Evolutionary conservation across 2,329 filamentous ascomycete species (phyloP), one percentile per base, ranked within the genome.

Genomic region (Fusarium neocosmosporiellum): DNA sequence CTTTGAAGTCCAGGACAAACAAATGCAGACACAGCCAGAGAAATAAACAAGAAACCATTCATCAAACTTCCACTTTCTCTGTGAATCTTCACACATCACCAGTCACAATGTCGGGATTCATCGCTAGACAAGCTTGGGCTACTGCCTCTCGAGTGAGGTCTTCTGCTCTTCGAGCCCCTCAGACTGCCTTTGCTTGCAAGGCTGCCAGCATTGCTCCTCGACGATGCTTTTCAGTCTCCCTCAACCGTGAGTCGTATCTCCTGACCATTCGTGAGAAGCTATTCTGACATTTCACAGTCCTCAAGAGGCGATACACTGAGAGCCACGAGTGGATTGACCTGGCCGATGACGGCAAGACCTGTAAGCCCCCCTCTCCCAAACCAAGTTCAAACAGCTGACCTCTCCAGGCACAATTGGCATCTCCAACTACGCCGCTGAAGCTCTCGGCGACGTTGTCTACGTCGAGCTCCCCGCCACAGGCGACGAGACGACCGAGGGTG

Each of bases 301-400:
- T 75, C 5, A 69, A 70, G 18, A 77, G 71, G 46, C 69, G 70
- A 82, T 98, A 96, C 86, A 97, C 94, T 64, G 91, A 94, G 81
- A 94, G 96, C 80, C 95, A 98, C 86, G 95, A 98, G 86, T 98
- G 95, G 95, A 89, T 98, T 80, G 93, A 96, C 82, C 84, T 96
- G 58, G 90, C 71, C 7, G 46, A 63, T 8, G 92, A 95, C 81
- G 90, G 90, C 79, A 94, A 92, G 82, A 74, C 76, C 16, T 78
- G 77, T 79, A 73, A 65, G 75, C 63, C 6, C 53, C 2, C 13
- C 7, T 37, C 18, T 11, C 3, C 8, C 20, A 16, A 24, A n/a
- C n/a, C 5, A 59, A 43, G 8, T 13, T 13, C 8, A 48, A 41
- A 14, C 6, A 31, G 41, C 31, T 74, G 6, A 63, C 59, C 10